These are phyloP conservation scores for Ustilago tritici DNA, from an alignment of 1,284 basidiomycete species.

Conservation along the genomic window DNA sequence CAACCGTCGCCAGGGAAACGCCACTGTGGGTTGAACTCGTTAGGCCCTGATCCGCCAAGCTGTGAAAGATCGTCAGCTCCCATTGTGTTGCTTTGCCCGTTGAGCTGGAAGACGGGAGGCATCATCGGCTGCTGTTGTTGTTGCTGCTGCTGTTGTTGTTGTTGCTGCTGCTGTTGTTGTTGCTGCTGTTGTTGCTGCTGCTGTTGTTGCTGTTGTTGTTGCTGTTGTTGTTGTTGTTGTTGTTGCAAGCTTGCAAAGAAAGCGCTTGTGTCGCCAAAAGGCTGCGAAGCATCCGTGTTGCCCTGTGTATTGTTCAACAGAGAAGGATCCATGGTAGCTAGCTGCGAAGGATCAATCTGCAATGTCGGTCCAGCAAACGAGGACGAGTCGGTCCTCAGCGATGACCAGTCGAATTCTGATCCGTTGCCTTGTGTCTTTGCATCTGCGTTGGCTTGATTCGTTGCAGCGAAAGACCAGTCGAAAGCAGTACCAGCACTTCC, in stretches of 20 bases:
- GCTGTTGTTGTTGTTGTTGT: constrained; percentile 23
- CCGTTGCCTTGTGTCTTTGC: constrained; percentile 15
- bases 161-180: constrained; percentile 6
- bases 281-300: constrained; percentile 17
- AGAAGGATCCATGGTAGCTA: constrained; percentile 47
- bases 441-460: constrained; percentile 17
- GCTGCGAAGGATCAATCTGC: constrained; percentile 26
- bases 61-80: constrained; percentile 20
- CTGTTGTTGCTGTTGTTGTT: constrained; percentile 17
- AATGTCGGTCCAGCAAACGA: constrained; percentile 3
- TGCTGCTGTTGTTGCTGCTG: constrained; percentile 16
- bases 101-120: constrained; percentile 40
- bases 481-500: constrained; percentile 29
- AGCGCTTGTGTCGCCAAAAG: constrained; percentile 8
- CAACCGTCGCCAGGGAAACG: constrained; percentile 32
- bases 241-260: constrained; percentile 28
- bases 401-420: constrained; percentile 29
- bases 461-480: constrained; percentile 39
- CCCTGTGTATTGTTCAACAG: constrained; percentile 24
- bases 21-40: constrained; percentile 45
- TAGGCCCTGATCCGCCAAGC: constrained; percentile 15
- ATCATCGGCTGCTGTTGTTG: constrained; percentile 28
- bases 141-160: constrained; percentile 17
- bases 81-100: constrained; percentile 33
- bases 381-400: constrained; percentile 21